These are phyloP conservation scores for Biscutella laevigata DNA, from an alignment of 441 rosid genomes.

Conservation along the genomic window DNA sequence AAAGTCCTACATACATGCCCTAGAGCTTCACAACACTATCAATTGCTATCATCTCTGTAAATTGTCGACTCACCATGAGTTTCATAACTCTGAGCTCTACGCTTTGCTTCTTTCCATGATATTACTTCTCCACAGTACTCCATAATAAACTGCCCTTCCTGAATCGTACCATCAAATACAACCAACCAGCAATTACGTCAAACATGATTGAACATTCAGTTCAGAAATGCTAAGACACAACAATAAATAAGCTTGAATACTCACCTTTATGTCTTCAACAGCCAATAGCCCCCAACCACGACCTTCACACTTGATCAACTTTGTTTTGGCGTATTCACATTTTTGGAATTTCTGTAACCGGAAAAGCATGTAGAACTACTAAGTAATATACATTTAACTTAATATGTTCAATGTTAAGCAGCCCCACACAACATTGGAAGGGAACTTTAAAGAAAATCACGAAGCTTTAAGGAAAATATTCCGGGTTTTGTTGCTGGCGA, in stretches of 20 bases:
- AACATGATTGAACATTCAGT: background rate
- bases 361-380: background rate
- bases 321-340: slow-evolving; percentile 70
- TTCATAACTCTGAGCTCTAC: slow-evolving; percentile 75
- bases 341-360: slow-evolving; percentile 66
- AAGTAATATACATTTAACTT: background rate
- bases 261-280: slow-evolving; percentile 71
- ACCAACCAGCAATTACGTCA: background rate
- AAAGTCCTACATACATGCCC: background rate
- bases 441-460: background rate
- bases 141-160: slow-evolving; percentile 79
- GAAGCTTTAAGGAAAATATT: background rate
- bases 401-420: background rate
- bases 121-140: slow-evolving; percentile 99
- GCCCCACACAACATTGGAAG: background rate
- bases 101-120: slow-evolving; percentile 85
- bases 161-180: slow-evolving; percentile 10
- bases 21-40: background rate
- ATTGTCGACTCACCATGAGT: slow-evolving; percentile 39
- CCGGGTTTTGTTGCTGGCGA: background rate
- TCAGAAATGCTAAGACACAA: background rate
- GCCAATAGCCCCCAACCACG: slow-evolving; percentile 91
- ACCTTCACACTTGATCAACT: slow-evolving; percentile 62
- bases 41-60: background rate
- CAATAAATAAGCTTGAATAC: background rate